Evolutionary conservation across 2,329 filamentous ascomycete genomes (phyloP).

Genomic region (Sordariomycetes sp.): DNA sequence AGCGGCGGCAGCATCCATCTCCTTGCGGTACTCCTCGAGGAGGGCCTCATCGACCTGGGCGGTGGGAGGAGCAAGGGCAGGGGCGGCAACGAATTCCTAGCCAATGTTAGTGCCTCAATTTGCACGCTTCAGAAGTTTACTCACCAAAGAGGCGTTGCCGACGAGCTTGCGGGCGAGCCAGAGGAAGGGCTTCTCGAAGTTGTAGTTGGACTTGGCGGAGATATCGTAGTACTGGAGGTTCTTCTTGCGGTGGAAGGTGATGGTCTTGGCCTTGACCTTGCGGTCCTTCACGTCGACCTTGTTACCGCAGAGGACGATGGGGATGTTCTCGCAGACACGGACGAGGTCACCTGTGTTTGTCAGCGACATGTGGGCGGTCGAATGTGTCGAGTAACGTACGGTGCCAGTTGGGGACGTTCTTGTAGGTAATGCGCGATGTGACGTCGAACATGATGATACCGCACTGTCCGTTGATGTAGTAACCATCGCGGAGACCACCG

Average conservation of each 20-base stretch:
- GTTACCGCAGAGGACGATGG: slow-evolving; percentile 96
- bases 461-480: slow-evolving; percentile 99
- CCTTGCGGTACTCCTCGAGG: slow-evolving; percentile 72
- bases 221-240: slow-evolving; percentile 99
- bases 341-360: slow-evolving; percentile 72
- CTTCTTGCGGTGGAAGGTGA: slow-evolving; percentile 99
- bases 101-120: slow-evolving; percentile 14
- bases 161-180: slow-evolving; percentile 98
- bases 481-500: slow-evolving; percentile 95
- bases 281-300: slow-evolving; percentile 99
- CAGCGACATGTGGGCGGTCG: slow-evolving; percentile 8
- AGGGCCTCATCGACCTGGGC: slow-evolving; percentile 79
- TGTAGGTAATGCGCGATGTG: slow-evolving; percentile 98
- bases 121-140: slow-evolving; percentile 2
- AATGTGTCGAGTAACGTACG: slow-evolving; percentile 53
- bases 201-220: slow-evolving; percentile 99
- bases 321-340: slow-evolving; percentile 98
- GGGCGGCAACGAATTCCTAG: slow-evolving; percentile 92
- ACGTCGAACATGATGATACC: slow-evolving; percentile 99
- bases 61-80: slow-evolving; percentile 88
- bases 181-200: slow-evolving; percentile 99
- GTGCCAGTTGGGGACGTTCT: slow-evolving; percentile 99
- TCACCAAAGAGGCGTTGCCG: slow-evolving; percentile 58
- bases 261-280: slow-evolving; percentile 99
- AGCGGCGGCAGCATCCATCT: slow-evolving; percentile 73